Evolutionary conservation across 2,329 filamentous ascomycete genomes (phyloP).

Genomic region (Metarhizium sp.): DNA sequence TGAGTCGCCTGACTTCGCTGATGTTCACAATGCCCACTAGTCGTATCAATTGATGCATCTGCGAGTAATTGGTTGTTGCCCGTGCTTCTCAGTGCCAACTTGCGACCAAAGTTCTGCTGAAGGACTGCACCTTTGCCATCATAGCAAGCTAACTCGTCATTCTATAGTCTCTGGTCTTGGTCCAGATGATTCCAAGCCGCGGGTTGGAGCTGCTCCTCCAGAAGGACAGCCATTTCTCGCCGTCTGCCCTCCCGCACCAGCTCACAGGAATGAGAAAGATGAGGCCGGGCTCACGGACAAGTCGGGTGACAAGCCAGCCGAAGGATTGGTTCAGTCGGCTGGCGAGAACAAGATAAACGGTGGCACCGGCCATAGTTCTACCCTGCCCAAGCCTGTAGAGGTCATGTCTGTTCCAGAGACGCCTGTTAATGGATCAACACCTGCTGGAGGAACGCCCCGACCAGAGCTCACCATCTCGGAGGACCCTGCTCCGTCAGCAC

Average conservation of each 20-base stretch:
- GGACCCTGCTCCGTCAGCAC: slow-evolving; percentile 10
- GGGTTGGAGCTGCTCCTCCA: slow-evolving; percentile 17
- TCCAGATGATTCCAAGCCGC: slow-evolving; percentile 17
- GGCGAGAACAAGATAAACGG: slow-evolving; percentile 11
- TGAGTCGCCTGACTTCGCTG: neutral
- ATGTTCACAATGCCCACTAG: neutral
- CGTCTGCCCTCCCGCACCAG: slow-evolving; percentile 9
- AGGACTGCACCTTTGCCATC: neutral
- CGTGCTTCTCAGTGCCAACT: neutral
- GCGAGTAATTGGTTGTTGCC: neutral
- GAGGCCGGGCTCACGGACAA: slow-evolving; percentile 5
- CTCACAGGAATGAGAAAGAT: neutral
- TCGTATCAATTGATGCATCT: neutral
- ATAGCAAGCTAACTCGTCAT: neutral
- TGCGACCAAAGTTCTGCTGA: neutral
- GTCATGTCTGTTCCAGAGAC: slow-evolving; percentile 26
- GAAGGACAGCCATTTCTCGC: slow-evolving; percentile 8
- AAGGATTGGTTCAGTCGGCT: neutral
- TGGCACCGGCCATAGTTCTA: slow-evolving; percentile 10
- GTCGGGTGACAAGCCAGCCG: slow-evolving; percentile 10
- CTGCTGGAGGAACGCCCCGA: slow-evolving; percentile 24
- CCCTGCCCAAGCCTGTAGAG: slow-evolving; percentile 24
- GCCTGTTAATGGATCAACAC: slow-evolving; percentile 23
- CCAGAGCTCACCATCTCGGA: slow-evolving; percentile 24
- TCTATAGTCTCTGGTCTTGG: slow-evolving; percentile 19